Percentiles rank a stretch among this genome's conserved stretches.
Conservation (phyloP, 805 yeast genomes). For the Myxozyma sirexii region DNA sequence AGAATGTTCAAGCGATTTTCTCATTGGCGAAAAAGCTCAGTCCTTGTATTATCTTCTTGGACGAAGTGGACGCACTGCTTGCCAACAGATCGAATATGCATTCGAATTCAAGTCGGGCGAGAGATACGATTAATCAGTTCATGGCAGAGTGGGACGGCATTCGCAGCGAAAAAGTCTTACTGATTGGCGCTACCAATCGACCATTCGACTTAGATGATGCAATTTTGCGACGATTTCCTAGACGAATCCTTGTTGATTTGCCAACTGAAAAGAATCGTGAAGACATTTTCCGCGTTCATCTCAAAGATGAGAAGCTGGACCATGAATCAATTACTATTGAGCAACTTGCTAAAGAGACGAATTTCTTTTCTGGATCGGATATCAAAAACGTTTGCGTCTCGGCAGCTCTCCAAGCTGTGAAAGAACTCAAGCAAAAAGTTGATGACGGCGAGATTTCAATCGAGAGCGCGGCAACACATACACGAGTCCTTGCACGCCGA, state of each 20-base stretch:
- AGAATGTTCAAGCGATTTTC: slow-evolving; percentile 95
- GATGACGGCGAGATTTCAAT: background rate
- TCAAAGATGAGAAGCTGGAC: slow-evolving; percentile 61
- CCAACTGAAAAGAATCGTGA: slow-evolving; percentile 91
- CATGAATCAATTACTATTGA: slow-evolving; percentile 53
- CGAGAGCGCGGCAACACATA: slow-evolving; percentile 43
- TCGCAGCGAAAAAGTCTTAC: slow-evolving; percentile 97
- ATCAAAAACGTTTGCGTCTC: slow-evolving; percentile 77
- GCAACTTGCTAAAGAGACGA: slow-evolving; percentile 58
- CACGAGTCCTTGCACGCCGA: slow-evolving; percentile 15
- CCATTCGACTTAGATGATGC: slow-evolving; percentile 99
- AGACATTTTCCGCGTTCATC: slow-evolving; percentile 89
- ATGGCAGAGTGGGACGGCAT: slow-evolving; percentile 99
- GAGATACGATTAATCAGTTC: slow-evolving; percentile 92
- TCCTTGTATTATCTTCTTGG: slow-evolving; percentile 97
- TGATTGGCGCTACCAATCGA: slow-evolving; percentile 98
- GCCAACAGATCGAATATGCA: slow-evolving; percentile 89
- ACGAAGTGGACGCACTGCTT: slow-evolving; percentile 97
- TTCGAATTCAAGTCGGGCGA: slow-evolving; percentile 87
- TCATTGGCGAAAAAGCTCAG: slow-evolving; percentile 96
- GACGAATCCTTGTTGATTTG: slow-evolving; percentile 94
- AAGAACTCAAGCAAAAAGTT: slow-evolving; percentile 48
- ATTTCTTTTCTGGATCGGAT: slow-evolving; percentile 78
- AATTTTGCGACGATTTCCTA: slow-evolving; percentile 93
- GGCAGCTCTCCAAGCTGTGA: slow-evolving; percentile 77